Base-by-base conservation (phyloP, 1,139 yeast genomes). In the Dujonia santamariae region DNA sequence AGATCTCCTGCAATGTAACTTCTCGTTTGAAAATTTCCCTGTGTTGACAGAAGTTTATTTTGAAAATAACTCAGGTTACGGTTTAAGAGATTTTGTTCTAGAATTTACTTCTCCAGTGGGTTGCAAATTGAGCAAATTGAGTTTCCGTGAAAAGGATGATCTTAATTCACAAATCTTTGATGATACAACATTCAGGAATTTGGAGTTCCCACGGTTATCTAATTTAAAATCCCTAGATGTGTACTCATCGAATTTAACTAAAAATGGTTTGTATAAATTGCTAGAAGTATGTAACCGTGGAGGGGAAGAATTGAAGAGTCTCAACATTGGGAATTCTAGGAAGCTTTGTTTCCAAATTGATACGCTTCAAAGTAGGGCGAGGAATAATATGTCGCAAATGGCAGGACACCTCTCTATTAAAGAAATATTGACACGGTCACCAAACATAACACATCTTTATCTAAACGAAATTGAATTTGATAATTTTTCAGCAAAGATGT, bases 391-490 rank as follows among this genome's bases (percentile, higher is more conserved):
- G n/a, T 9, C 21, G 7, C 8, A 7, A 9, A 12, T 17, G 7
- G 8, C 34, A 4, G 14, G n/a, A 9, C n/a, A 15, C 21, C 8
- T 33, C 9, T 33, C 36, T 3, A 38, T 62, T 7, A 37, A 26
- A 16, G 55, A 56, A 3, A 44, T 66, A 1, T 41, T 67, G 3
- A 29, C 35, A 5, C 23, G 46, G 1, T 53, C 51, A 1, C 70
- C 68, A 0, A 26, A 43, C 2, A 42, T 68, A 7, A 34, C 41
- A 6, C 38, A 43, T 3, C 48, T 68, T 7, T 54, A 51, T 19
- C 39, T 68, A 24, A 56, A 62, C 28, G 72, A 68, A 32, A 39
- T 65, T 37, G 69, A 65, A 30, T 45, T 68, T 24, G 74, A 67
- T 40, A 59, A 59, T 38, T 51, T 54, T 7, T 53, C 71, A 0